These are phyloP conservation scores for Aspergillus texensis DNA, from an alignment of 2,329 filamentous ascomycete species.

Conservation along the genomic window DNA sequence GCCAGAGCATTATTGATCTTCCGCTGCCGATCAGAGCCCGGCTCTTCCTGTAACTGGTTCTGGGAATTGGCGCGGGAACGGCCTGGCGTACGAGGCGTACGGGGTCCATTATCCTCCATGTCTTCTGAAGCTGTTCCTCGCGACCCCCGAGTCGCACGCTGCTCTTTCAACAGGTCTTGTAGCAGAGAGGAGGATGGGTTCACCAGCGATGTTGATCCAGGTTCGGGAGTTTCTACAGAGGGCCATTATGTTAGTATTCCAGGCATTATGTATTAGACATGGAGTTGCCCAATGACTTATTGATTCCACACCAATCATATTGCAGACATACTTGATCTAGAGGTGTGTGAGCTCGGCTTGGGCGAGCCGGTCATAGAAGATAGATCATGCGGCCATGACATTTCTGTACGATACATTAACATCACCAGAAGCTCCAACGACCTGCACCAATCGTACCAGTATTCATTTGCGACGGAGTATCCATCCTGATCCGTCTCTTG, in stretches of 20 bases:
- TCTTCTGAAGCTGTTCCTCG: conserved; percentile 28
- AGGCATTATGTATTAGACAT: background rate
- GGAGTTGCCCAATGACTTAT: background rate
- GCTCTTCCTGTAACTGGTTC: conserved; percentile 34
- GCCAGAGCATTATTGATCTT: conserved; percentile 33
- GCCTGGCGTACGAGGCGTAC: conserved; percentile 31
- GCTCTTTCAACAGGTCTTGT: conserved; percentile 45
- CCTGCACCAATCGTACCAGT: conserved; percentile 19
- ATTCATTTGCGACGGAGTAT: conserved; percentile 30
- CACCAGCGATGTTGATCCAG: conserved; percentile 34
- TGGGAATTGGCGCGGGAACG: conserved; percentile 22
- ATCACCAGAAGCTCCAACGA: background rate
- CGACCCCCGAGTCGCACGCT: conserved; percentile 41
- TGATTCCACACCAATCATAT: background rate
- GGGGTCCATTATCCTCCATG: conserved; percentile 25
- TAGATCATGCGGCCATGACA: conserved; percentile 35
- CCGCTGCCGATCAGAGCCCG: conserved; percentile 38
- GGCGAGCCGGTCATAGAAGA: conserved; percentile 24
- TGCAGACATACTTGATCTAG: conserved; percentile 8
- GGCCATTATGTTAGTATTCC: conserved; percentile 13
- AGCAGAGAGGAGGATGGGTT: conserved; percentile 44
- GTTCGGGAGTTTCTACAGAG: conserved; percentile 33
- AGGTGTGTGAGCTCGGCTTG: background rate
- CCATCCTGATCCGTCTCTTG: conserved; percentile 35
- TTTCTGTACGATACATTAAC: conserved; percentile 23